Base-by-base conservation (phyloP, 345 rosid species). In the Salix caprea region DNA sequence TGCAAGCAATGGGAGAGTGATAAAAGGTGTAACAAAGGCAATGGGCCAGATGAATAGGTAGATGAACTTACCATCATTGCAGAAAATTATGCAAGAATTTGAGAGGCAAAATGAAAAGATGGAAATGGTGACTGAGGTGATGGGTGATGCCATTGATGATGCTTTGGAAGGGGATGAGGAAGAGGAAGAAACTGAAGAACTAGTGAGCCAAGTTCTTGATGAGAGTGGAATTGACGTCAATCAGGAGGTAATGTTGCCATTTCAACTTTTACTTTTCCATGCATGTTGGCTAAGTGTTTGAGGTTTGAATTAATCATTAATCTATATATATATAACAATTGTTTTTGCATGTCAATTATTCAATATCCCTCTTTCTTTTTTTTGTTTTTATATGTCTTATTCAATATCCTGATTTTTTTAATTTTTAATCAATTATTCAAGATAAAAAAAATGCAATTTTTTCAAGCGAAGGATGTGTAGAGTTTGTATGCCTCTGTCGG, bases 1-100 rank as follows among this genome's bases (percentile, higher is more conserved):
- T 95, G 13, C 97, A 91, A 84, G 95, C 97, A 18, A 91, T 93
- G 98, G 94, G 98, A 39, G 98, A 91, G 98, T 94, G 4, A 93
- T 93, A 95, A 90, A 91, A 83, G 94, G 98, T n/a, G 94, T 90
- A 77, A 93, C 97, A 6, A 93, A 90, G 85, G 98, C 98, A 39
- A 91, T 91, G 98, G 94, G 94, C 19, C 97, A 91, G 75, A 93
- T 93, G 97, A 93, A 91, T 78, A 82, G 91, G 76, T 93, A 93
- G 86, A 93, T 93, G 98, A 93, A 93, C 82, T 85, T 93, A 64
- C 98, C 98, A 2, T 85, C 94, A 6, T 77, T 93, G 69, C 92
- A 93, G 87, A 93, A 93, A 72, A 93, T 91, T 32, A 93, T 93
- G 97, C 90, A 86, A 81, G 97, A 93, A 48, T 93, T 90, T 26